Percentiles rank a stretch among this genome's conserved stretches.
Evolutionary conservation across 2,329 filamentous ascomycete genomes (phyloP).

Genomic region (Lasiodiplodia sp.): DNA sequence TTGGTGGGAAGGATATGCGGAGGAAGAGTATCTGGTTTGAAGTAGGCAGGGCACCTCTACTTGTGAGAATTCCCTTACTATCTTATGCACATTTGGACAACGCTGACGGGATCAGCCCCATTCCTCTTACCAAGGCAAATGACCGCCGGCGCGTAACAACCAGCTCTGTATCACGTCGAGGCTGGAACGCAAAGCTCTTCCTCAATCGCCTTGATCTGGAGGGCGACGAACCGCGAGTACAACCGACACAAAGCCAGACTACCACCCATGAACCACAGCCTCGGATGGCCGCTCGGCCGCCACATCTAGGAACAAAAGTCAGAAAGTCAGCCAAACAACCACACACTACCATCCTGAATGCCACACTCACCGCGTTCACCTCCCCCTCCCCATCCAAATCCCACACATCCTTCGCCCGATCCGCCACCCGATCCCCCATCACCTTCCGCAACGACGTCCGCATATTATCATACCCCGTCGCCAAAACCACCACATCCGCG

Average conservation of each 20-base stretch:
- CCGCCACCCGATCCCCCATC: conserved; percentile 68
- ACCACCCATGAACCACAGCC: conserved; percentile 52
- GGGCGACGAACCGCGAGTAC: conserved; percentile 46
- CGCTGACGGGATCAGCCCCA: too few species aligned
- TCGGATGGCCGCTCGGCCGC: conserved; percentile 47
- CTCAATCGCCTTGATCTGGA: conserved; percentile 51
- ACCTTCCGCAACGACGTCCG: conserved; percentile 65
- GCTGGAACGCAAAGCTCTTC: conserved; percentile 40
- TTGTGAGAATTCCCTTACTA: too few species aligned
- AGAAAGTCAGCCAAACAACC: background rate
- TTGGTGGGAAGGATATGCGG: background rate
- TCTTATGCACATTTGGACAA: too few species aligned
- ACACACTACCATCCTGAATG: too few species aligned
- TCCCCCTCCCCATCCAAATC: conserved; percentile 49
- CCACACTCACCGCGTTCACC: conserved; percentile 33
- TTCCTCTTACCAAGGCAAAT: too few species aligned
- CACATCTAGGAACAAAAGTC: conserved; percentile 38
- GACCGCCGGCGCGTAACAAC: too few species aligned
- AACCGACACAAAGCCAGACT: conserved; percentile 46
- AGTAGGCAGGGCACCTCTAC: background rate
- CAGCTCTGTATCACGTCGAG: too few species aligned
- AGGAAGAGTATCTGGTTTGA: background rate
- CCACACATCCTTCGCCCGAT: conserved; percentile 60
- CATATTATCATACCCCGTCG: conserved; percentile 72
- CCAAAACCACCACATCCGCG: conserved; percentile 67